Conservation (phyloP, 441 rosid species). For the Hura crepitans region DNA sequence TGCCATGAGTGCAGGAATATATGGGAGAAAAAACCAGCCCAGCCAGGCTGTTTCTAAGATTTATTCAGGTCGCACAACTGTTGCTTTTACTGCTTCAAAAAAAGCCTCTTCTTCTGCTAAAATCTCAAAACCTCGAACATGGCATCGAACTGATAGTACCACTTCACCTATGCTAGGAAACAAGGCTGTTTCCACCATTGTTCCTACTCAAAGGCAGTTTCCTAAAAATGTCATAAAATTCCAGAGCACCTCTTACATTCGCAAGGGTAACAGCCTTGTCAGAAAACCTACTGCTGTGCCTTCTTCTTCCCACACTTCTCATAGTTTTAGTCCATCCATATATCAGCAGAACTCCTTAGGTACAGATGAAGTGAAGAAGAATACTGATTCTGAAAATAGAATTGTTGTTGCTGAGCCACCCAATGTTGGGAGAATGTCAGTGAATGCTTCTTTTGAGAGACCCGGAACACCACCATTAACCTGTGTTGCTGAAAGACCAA, state of each 20-base stretch:
- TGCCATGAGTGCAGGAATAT: conserved; percentile 28
- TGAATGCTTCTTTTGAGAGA: conserved; percentile 38
- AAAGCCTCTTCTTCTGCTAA: conserved; percentile 36
- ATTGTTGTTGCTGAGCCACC: conserved; percentile 29
- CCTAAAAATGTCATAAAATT: conserved; percentile 33
- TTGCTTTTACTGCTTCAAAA: conserved; percentile 39
- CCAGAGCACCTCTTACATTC: conserved; percentile 56
- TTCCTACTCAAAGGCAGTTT: conserved; percentile 41
- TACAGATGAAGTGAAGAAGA: conserved; percentile 38
- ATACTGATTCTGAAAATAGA: conserved; percentile 29
- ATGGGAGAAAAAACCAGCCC: conserved; percentile 39
- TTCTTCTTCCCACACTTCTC: conserved; percentile 38
- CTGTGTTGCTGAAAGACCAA: conserved; percentile 29
- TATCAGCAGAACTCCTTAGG: conserved; percentile 37
- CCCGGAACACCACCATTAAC: conserved; percentile 44
- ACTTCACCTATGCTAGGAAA: conserved; percentile 33
- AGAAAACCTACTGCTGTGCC: conserved; percentile 51
- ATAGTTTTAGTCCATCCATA: conserved; percentile 39
- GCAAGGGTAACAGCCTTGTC: conserved; percentile 94
- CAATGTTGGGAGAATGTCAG: conserved; percentile 27
- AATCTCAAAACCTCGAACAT: conserved; percentile 49
- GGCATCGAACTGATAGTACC: conserved; percentile 57
- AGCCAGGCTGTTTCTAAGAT: conserved; percentile 34
- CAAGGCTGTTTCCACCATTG: conserved; percentile 36
- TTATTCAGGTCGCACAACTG: conserved; percentile 36